phyloP scores from a whole-genome alignment of 371 early-diverging fungal genomes.

The Mortierella sp. region DNA sequence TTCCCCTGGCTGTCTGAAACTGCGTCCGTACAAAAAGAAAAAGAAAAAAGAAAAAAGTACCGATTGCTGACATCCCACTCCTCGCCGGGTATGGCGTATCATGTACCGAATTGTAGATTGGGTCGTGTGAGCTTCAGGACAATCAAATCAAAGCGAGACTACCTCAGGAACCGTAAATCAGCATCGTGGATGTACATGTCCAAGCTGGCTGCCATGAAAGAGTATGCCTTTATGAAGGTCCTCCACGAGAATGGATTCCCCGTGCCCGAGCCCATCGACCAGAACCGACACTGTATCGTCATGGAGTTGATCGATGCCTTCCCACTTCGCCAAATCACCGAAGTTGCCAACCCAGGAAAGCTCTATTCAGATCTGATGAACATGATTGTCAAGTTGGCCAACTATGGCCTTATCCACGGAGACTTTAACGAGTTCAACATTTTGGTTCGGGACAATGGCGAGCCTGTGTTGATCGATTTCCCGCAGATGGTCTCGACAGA shows the following conservation, averaged over 20 bases:
- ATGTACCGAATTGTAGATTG: conserved; percentile 62
- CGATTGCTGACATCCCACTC: no score
- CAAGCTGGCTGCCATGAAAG: conserved; percentile 95
- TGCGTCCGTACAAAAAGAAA: no score
- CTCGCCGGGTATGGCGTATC: neutral
- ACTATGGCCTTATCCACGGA: conserved; percentile 98
- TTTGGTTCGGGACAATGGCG: conserved; percentile 86
- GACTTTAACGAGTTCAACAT: conserved; percentile 99
- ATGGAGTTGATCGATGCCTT: conserved; percentile 97
- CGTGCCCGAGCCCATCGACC: conserved; percentile 94
- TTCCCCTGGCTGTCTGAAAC: no score
- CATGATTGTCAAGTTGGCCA: conserved; percentile 94
- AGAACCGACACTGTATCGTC: conserved; percentile 97
- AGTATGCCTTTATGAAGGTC: conserved; percentile 97
- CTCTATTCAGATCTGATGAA: conserved; percentile 95
- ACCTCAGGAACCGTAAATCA: conserved; percentile 89
- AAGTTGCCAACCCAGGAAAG: conserved; percentile 88
- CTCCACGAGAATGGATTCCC: conserved; percentile 90
- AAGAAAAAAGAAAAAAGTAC: no score
- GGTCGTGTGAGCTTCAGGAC: conserved; percentile 98
- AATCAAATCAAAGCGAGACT: conserved; percentile 98
- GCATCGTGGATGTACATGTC: conserved; percentile 99
- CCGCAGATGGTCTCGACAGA: conserved; percentile 99
- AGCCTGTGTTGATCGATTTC: conserved; percentile 97
- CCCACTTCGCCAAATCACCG: conserved; percentile 91